Evolutionary conservation across 2,329 filamentous ascomycete species (phyloP).

Genomic region (Cryphonectria carpinicola): DNA sequence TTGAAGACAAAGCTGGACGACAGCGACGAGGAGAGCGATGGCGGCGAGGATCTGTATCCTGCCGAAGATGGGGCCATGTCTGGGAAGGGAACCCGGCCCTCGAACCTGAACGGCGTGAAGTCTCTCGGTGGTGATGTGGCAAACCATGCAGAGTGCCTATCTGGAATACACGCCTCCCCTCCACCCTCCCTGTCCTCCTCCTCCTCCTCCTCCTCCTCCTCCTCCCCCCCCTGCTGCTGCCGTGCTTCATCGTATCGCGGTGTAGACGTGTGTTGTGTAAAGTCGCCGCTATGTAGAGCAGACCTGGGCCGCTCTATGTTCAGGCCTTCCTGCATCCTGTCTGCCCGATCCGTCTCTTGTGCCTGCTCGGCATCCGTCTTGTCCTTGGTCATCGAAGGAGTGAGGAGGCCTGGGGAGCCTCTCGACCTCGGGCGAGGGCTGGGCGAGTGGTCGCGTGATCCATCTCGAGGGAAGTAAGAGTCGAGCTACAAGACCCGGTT

Average conservation of each 20-base stretch:
- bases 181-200: neutral
- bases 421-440: conserved; percentile 42
- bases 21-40: conserved; percentile 71
- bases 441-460: conserved; percentile 42
- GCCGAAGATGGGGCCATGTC: conserved; percentile 30
- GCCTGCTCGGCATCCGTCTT: conserved; percentile 35
- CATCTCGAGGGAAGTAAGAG: conserved; percentile 43
- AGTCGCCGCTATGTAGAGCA: conserved; percentile 69
- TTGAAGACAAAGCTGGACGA: conserved; percentile 83
- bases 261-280: conserved; percentile 51
- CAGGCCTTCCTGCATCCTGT: conserved; percentile 56
- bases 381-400: conserved; percentile 50
- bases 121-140: conserved; percentile 60
- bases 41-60: conserved; percentile 52
- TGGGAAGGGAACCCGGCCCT: conserved; percentile 34
- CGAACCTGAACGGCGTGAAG: conserved; percentile 52
- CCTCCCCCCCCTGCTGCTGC: conserved; percentile 21
- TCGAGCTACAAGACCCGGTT: conserved; percentile 42
- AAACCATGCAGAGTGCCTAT: conserved; percentile 47
- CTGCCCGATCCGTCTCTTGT: conserved; percentile 42
- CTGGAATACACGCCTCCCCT: neutral
- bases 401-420: conserved; percentile 45
- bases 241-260: conserved; percentile 32
- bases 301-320: conserved; percentile 84
- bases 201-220: neutral